Base-by-base conservation (phyloP, 306 rosid species). In the Vigna hirtella region DNA sequence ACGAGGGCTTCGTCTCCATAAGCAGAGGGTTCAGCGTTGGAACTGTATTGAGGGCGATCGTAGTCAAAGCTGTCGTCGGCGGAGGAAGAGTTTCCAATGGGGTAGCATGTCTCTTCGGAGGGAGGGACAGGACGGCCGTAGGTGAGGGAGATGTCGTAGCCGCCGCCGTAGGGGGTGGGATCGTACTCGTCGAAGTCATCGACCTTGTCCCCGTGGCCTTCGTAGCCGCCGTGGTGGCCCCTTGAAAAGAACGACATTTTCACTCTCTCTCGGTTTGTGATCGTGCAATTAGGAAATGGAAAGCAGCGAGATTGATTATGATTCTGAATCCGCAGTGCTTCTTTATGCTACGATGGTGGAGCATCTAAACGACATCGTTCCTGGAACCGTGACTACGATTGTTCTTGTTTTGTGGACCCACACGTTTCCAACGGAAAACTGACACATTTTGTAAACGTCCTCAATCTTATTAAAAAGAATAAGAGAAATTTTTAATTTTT, bases 31-130 rank as follows among this genome's bases (percentile, higher is more conserved):
- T 90, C 85, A 4, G 89, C 57, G 9, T 45, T 3, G 20, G 96
- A 90, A 0, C 85, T 18, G 77, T 86, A 90, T 17, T 83, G 87
- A 5, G 98, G 96, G 34, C 97, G 98, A 58, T 91, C 96, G 77
- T 91, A 93, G 47, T 93, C 98, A 48, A 90, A 78, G 14, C 16
- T 0, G 0, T 86, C 83, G 1, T 2, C 2, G 7, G 80, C 83
- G 28, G 89, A 55, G 4, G 81, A 82, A 1, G 74, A 47, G 49
- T 70, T 49, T 6, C 92, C 77, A 68, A 65, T 26, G 0, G 90
- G 59, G 82, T 93, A 84, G 77, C 99, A 95, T 68, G 87, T 91
- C 64, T 95, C 98, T 0, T 88, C 87, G 0, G 87, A 82, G 0
- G 91, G 92, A 3, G 80, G 79, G 14, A 88, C 20, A 17, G 95